These are phyloP conservation scores for Sporothrix humicola DNA, from an alignment of 2,329 filamentous ascomycete genomes.

Conservation along the genomic window DNA sequence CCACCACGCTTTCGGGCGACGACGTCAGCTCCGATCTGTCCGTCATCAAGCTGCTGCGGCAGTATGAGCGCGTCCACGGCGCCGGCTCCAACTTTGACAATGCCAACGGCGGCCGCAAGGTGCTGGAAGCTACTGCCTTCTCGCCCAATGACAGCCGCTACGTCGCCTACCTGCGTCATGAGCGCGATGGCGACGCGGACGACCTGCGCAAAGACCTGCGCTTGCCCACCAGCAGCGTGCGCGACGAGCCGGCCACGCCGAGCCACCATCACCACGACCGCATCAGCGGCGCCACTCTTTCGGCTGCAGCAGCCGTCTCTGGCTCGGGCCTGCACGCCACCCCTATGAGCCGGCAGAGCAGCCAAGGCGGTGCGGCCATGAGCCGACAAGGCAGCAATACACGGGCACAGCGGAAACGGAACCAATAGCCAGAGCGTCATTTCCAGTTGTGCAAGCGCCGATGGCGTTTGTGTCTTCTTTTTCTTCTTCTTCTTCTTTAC, in stretches of 20 bases:
- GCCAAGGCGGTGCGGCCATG: conserved; percentile 61
- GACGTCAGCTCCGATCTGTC: conserved; percentile 62
- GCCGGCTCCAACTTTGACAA: conserved; percentile 62
- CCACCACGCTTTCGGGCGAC: conserved; percentile 56
- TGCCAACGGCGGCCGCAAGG: conserved; percentile 58
- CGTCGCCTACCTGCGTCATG: conserved; percentile 54
- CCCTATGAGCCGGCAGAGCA: conserved; percentile 63
- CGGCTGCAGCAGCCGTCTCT: conserved; percentile 39
- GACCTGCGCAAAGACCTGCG: conserved; percentile 57
- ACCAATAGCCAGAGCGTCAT: conserved; percentile 25
- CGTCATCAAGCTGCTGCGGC: conserved; percentile 63
- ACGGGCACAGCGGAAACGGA: conserved; percentile 41
- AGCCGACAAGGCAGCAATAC: conserved; percentile 58
- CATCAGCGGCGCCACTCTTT: neutral
- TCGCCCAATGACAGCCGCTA: conserved; percentile 56
- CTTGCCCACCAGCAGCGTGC: conserved; percentile 52
- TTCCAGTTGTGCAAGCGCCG: no score
- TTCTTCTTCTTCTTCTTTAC: neutral
- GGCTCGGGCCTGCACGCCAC: conserved; percentile 37
- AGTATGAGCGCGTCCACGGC: conserved; percentile 60
- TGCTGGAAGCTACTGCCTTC: conserved; percentile 61
- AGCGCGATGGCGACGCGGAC: conserved; percentile 55
- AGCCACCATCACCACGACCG: conserved; percentile 33
- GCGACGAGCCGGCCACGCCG: conserved; percentile 50
- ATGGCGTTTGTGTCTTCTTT: neutral